These are phyloP conservation scores for Dioszegia aurantiaca DNA, from an alignment of 768 basidiomycete species.

Conservation along the genomic window DNA sequence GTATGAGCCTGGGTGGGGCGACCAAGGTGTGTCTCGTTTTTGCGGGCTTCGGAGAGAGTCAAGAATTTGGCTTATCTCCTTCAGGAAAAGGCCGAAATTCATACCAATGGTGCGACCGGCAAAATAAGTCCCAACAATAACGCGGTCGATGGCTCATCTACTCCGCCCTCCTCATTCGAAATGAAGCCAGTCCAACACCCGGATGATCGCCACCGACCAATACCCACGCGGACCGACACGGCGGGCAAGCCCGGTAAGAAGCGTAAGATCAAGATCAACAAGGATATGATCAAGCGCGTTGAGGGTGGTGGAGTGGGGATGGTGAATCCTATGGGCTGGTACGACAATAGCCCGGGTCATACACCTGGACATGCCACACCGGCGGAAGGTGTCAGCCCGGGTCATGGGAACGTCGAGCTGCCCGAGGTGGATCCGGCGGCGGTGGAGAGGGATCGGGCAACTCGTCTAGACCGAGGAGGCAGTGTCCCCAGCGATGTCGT, in stretches of 20 bases:
- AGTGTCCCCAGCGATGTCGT: not conserved
- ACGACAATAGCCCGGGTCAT: conserved; percentile 30
- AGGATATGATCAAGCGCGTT: conserved; percentile 53
- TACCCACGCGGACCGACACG: not conserved
- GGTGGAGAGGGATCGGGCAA: conserved; percentile 2
- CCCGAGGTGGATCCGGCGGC: conserved; percentile 7
- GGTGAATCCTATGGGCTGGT: conserved; percentile 53
- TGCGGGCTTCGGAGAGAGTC: not conserved
- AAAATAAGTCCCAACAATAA: not conserved
- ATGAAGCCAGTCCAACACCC: conserved; percentile 21
- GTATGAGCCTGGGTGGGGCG: conserved; percentile 12
- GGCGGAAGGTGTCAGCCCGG: conserved; percentile 6
- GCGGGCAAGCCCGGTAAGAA: conserved; percentile 20
- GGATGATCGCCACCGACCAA: not conserved
- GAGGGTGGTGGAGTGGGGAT: conserved; percentile 52
- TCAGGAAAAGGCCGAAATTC: not conserved
- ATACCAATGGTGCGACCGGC: not conserved
- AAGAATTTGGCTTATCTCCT: not conserved
- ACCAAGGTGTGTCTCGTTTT: conserved; percentile 1
- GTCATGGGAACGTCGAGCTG: not conserved
- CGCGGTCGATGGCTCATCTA: conserved; percentile 2
- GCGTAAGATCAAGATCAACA: conserved; percentile 39
- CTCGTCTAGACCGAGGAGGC: not conserved
- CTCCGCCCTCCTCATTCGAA: conserved; percentile 25
- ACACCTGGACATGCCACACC: conserved; percentile 19